Base-by-base conservation (phyloP, 2,329 filamentous ascomycete species). In the Alternaria postmessia region DNA sequence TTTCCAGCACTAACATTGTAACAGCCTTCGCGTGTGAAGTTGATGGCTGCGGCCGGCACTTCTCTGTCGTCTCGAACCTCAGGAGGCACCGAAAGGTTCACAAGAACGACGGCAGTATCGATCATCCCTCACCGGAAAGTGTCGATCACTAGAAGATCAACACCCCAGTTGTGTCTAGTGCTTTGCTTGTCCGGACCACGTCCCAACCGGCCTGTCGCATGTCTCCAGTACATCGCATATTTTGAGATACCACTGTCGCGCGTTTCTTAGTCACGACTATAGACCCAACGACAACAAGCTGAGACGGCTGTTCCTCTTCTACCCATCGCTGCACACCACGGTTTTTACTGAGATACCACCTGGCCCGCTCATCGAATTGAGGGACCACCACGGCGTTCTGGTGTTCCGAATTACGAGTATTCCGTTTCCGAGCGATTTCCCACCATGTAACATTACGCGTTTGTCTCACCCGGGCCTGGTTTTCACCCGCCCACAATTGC, bases 11-110 rank as follows among this genome's bases (percentile, higher is more conserved):
- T 73, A 65, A 74, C 51, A 14, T 28, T 5, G 11, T 8, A 0
- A 57, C 75, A 97, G 94, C 95, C 67, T 98, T 97, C 75, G 90
- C 90, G 24, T 98, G 95, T 75, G 93, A 97, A 72, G 92, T 97
- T 57, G 93, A 96, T 75, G 94, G 94, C 48, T 99, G 95, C 76
- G 94, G 94, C 39, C 90, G 95, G 71, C 92, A 97, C 75, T 98
- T 99, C 80, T 98, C 94, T 0, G 95, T 98, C 26, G 95, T 98
- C 22, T 97, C 94, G 44, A 99, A 99, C 78, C 84, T 98, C 57
- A 89, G 95, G 66, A 87, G 95, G 72, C 95, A 99, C 81, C 91
- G 93, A 76, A 98, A 98, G 82, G 94, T 98, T 48, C 95, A 99
- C 85, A 95, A 93, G 81, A 89, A 90, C 71, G 90, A 92, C 54